A percentile compares a stretch with the other conserved stretches of the same genome.
Conservation (phyloP, 768 basidiomycete genomes). For the Royoungia palumana region DNA sequence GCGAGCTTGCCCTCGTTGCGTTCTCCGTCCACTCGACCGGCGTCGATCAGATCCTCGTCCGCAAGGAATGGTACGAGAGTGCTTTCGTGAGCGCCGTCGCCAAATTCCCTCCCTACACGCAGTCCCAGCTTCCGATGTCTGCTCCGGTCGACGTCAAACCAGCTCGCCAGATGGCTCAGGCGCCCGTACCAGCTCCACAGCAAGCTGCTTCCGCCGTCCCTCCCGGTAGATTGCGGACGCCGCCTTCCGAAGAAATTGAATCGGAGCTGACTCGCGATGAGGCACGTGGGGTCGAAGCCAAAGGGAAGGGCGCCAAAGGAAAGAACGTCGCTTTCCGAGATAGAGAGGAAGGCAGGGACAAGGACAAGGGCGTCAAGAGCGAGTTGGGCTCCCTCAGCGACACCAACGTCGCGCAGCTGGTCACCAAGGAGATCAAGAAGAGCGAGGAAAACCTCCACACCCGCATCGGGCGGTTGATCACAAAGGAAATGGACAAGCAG, state of each 20-base stretch:
- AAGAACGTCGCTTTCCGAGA: conserved; percentile 65
- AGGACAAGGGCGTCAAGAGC: conserved; percentile 27
- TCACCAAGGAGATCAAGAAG: conserved; percentile 77
- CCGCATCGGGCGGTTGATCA: conserved; percentile 74
- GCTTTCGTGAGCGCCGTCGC: conserved; percentile 53
- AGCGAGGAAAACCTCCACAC: conserved; percentile 77
- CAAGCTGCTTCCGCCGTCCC: conserved; percentile 23
- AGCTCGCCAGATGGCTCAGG: conserved; percentile 28
- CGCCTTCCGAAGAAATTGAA: conserved; percentile 73
- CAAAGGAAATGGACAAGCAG: conserved; percentile 88
- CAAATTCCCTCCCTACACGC: conserved; percentile 57
- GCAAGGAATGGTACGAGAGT: conserved; percentile 81
- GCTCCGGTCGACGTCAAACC: conserved; percentile 23
- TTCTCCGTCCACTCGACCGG: conserved; percentile 90
- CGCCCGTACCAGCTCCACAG: conserved; percentile 15
- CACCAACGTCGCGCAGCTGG: conserved; percentile 50
- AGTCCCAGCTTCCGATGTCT: conserved; percentile 28
- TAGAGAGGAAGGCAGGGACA: conserved; percentile 48
- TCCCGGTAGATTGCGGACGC: conserved; percentile 55
- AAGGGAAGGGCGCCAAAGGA: conserved; percentile 46
- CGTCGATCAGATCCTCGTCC: conserved; percentile 83
- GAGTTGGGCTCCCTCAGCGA: conserved; percentile 43
- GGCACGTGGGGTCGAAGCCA: conserved; percentile 45
- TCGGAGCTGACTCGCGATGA: conserved; percentile 63
- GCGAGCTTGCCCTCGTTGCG: conserved; percentile 77